Conservation (phyloP, 2,329 filamentous ascomycete species). For the Leptodontidium sp. region DNA sequence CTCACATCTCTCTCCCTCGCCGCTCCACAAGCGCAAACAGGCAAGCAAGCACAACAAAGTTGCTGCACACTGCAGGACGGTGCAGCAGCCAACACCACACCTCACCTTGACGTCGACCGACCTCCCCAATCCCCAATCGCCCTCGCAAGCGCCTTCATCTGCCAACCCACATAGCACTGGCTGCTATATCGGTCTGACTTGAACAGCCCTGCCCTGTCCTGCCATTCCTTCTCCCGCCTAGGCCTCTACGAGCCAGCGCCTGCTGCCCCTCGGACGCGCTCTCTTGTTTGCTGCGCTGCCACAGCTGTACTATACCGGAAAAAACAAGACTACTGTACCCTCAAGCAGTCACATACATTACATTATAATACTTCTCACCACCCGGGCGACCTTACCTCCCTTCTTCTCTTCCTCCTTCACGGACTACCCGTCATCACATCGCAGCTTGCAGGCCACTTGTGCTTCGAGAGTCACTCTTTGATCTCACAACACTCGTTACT, state of each 20-base stretch:
- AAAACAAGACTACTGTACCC: constrained; percentile 22
- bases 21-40: constrained; percentile 6
- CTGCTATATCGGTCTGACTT: constrained; percentile 40
- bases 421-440: constrained; percentile 42
- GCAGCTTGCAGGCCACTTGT: constrained; percentile 40
- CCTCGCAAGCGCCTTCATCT: constrained; percentile 33
- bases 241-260: not conserved
- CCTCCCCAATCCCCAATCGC: constrained; percentile 19
- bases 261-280: constrained; percentile 22
- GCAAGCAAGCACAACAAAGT: constrained; percentile 28
- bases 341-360: constrained; percentile 28
- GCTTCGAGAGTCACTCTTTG: constrained; percentile 41
- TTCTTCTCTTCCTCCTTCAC: constrained; percentile 35
- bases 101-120: constrained; percentile 21
- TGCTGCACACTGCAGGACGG: constrained; percentile 34
- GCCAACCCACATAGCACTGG: constrained; percentile 42
- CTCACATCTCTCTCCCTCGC: constrained; percentile 11
- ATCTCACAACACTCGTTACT: constrained; percentile 40
- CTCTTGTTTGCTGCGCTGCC: constrained; percentile 8
- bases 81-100: constrained; percentile 31
- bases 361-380: constrained; percentile 44
- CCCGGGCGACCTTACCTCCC: constrained; percentile 27
- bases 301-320: constrained; percentile 26
- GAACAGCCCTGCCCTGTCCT: constrained; percentile 26
- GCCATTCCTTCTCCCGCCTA: constrained; percentile 22